phyloP scores from a whole-genome alignment of 2,329 filamentous ascomycete genomes.

The Aspergillus niger region DNA sequence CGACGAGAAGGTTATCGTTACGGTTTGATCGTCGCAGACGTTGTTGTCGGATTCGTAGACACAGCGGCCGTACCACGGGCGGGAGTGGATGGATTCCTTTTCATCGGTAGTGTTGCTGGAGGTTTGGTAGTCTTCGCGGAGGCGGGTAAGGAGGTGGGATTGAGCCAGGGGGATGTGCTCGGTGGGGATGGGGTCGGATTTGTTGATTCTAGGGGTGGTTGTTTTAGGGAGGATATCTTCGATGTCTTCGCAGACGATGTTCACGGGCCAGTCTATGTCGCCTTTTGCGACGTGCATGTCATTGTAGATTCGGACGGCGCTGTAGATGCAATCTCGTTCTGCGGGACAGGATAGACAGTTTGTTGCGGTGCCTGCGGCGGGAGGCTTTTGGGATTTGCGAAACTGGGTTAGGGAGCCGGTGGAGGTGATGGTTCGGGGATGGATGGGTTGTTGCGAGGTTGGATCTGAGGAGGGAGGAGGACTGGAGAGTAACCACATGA shows the following conservation, averaged over 20 bases:
- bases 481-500: slow-evolving; percentile 87
- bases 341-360: slow-evolving; percentile 83
- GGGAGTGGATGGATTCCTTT: slow-evolving; percentile 46
- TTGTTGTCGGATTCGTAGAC: slow-evolving; percentile 93
- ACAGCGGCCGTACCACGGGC: slow-evolving; percentile 85
- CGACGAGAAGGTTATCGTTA: slow-evolving; percentile 73
- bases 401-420: slow-evolving; percentile 78
- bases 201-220: background rate
- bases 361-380: slow-evolving; percentile 71
- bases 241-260: slow-evolving; percentile 88
- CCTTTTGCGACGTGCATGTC: slow-evolving; percentile 67
- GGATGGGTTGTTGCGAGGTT: slow-evolving; percentile 55
- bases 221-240: slow-evolving; percentile 66
- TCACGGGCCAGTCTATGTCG: slow-evolving; percentile 77
- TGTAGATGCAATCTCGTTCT: slow-evolving; percentile 78
- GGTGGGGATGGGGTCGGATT: background rate
- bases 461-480: slow-evolving; percentile 50
- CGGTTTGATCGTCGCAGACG: slow-evolving; percentile 89
- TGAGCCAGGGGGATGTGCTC: slow-evolving; percentile 44
- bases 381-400: slow-evolving; percentile 72
- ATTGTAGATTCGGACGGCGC: slow-evolving; percentile 79
- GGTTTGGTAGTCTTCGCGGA: slow-evolving; percentile 59
- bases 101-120: slow-evolving; percentile 55
- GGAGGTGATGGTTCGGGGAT: slow-evolving; percentile 75
- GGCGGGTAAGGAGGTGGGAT: slow-evolving; percentile 49